Evolutionary conservation across 768 basidiomycete genomes (phyloP).

Genomic region (Termitomyces sp.): DNA sequence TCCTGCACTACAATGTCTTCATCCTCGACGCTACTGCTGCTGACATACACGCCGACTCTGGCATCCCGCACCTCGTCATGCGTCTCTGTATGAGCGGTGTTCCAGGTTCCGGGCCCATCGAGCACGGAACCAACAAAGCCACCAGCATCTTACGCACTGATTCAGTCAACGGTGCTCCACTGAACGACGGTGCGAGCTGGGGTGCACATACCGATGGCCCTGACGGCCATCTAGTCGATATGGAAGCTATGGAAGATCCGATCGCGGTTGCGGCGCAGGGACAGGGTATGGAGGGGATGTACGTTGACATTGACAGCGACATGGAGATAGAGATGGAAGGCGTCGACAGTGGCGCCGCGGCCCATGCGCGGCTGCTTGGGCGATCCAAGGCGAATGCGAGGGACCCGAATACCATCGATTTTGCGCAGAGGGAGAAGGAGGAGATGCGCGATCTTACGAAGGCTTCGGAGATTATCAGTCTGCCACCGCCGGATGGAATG

Average conservation of each 20-base stretch:
- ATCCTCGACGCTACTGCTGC: constrained; percentile 57
- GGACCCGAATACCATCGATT: constrained; percentile 66
- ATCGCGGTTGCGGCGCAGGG: neutral
- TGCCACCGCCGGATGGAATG: constrained; percentile 8
- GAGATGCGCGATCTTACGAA: constrained; percentile 88
- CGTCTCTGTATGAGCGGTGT: constrained; percentile 40
- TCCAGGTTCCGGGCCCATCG: constrained; percentile 20
- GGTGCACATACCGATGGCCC: constrained; percentile 39
- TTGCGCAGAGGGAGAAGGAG: constrained; percentile 79
- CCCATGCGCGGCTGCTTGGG: neutral
- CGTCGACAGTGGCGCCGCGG: neutral
- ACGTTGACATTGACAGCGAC: constrained; percentile 6
- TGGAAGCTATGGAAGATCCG: constrained; percentile 16
- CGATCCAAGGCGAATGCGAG: neutral
- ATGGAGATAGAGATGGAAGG: constrained; percentile 17
- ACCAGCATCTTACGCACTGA: neutral
- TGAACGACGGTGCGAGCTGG: constrained; percentile 2
- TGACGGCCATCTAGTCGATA: constrained; percentile 36
- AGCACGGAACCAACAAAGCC: neutral
- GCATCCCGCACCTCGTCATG: constrained; percentile 50
- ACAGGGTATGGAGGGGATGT: constrained; percentile 2
- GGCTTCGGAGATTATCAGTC: constrained; percentile 69
- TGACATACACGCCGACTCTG: constrained; percentile 6
- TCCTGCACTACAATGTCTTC: constrained; percentile 71
- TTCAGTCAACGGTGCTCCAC: neutral